phyloP scores from a whole-genome alignment of 331 rosid species.

The Arachis monticola region DNA sequence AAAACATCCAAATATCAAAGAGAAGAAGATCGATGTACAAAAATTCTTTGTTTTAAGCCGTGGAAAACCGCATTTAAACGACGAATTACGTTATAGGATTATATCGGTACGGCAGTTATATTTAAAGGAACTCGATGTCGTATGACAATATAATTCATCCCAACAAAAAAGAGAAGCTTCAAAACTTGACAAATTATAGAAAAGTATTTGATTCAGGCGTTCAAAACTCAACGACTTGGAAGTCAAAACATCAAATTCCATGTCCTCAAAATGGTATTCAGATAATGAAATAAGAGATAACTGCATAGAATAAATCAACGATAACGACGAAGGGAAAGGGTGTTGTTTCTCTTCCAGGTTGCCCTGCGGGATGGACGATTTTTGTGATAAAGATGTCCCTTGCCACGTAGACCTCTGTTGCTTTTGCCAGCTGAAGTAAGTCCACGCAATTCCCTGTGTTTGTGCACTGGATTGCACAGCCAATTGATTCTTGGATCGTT shows the following conservation, averaged over 20 bases:
- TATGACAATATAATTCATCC: too few relatives aligned
- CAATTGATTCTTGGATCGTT: slow-evolving; percentile 79
- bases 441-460: slow-evolving; percentile 77
- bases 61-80: not conserved
- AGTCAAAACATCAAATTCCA: slow-evolving; percentile 13
- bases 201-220: slow-evolving; percentile 1
- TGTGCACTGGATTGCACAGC: slow-evolving; percentile 73
- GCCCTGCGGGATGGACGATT: slow-evolving; percentile 77
- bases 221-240: slow-evolving; percentile 40
- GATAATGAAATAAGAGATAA: slow-evolving; percentile 6
- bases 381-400: slow-evolving; percentile 69
- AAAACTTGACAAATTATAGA: not conserved
- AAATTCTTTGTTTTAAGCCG: too few relatives aligned
- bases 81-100: too few relatives aligned
- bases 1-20: too few relatives aligned
- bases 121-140: too few relatives aligned
- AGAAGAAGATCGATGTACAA: too few relatives aligned
- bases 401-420: slow-evolving; percentile 68
- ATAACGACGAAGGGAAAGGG: slow-evolving; percentile 77
- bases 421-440: slow-evolving; percentile 77
- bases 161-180: not conserved
- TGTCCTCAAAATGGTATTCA: slow-evolving; percentile 35
- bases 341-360: slow-evolving; percentile 79
- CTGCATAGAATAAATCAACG: slow-evolving; percentile 37
- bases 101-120: too few relatives aligned